Evolutionary conservation across 2,329 filamentous ascomycete genomes (phyloP).

Genomic region (Phoma sp.): DNA sequence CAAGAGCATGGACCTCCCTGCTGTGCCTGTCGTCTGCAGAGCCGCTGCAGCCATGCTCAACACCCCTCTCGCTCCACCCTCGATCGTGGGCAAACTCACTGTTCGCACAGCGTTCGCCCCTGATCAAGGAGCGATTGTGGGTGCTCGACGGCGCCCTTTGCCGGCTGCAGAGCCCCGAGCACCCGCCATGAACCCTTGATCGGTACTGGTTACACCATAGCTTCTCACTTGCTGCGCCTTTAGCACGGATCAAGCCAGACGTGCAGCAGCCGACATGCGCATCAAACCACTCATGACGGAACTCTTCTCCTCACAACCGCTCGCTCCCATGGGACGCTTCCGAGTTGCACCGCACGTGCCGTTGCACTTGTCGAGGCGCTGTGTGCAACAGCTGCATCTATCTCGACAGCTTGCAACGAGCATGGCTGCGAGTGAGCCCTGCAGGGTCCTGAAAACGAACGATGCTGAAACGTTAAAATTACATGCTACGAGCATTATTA

Average conservation of each 20-base stretch:
- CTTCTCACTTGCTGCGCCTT: slow-evolving; percentile 26
- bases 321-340: slow-evolving; percentile 23
- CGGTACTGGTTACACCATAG: slow-evolving; percentile 33
- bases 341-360: slow-evolving; percentile 35
- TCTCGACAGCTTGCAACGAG: slow-evolving; percentile 3
- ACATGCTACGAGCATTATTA: slow-evolving; percentile 4
- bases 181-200: slow-evolving; percentile 33
- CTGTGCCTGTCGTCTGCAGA: slow-evolving; percentile 14
- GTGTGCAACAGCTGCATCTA: slow-evolving; percentile 9
- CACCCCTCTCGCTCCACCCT: slow-evolving; percentile 7
- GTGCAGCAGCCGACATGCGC: slow-evolving; percentile 37
- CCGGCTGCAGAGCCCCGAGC: slow-evolving; percentile 24
- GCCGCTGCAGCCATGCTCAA: slow-evolving; percentile 18
- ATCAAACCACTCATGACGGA: slow-evolving; percentile 29
- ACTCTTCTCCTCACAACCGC: slow-evolving; percentile 18
- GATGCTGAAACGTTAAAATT: slow-evolving; percentile 33
- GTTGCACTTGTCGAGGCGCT: slow-evolving; percentile 15
- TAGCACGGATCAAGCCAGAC: slow-evolving; percentile 38
- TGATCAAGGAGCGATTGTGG: slow-evolving; percentile 23
- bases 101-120: slow-evolving; percentile 13
- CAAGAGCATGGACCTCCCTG: slow-evolving; percentile 16
- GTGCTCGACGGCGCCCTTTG: slow-evolving; percentile 26
- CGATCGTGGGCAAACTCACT: slow-evolving; percentile 7
- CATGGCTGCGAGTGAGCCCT: slow-evolving; percentile 7
- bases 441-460: slow-evolving; percentile 18